These are phyloP conservation scores for Cornus controversa DNA, from an alignment of 148 eudicot genomes.

Conservation along the genomic window DNA sequence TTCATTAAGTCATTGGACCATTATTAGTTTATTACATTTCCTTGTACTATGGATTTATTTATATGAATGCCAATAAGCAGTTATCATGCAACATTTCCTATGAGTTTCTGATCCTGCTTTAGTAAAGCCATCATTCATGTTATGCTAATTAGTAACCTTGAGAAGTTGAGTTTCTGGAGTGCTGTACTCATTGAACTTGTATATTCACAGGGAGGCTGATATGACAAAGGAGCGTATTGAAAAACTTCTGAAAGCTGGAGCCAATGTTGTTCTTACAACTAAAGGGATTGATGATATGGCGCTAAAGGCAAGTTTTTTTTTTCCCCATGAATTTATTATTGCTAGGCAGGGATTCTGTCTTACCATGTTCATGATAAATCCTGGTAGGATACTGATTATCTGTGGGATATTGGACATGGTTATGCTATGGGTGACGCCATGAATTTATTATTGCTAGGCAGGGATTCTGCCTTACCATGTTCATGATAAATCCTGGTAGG, in stretches of 20 bases:
- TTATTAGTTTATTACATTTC: background rate
- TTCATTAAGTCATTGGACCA: background rate
- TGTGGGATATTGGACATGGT: background rate
- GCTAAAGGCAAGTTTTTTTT: constrained; percentile 64
- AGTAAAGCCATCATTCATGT: background rate
- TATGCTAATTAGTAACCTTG: background rate
- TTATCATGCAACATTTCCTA: background rate
- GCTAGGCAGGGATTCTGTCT: background rate
- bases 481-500: background rate
- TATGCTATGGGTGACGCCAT: background rate
- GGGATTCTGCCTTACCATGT: background rate
- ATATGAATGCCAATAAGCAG: background rate
- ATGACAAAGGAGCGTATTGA: constrained; percentile 96
- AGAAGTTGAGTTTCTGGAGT: background rate
- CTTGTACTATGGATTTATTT: background rate
- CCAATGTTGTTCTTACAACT: constrained; percentile 86
- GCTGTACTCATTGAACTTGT: background rate
- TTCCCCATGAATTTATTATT: background rate
- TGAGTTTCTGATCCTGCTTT: background rate
- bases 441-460: background rate
- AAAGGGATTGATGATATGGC: constrained; percentile 99
- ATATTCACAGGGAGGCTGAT: constrained; percentile 84
- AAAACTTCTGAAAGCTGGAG: constrained; percentile 89
- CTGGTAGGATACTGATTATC: background rate
- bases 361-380: background rate